Percentiles rank a stretch among this genome's conserved stretches.
Conservation (phyloP, 164 flowering plant species). For the Berberis thunbergii region DNA sequence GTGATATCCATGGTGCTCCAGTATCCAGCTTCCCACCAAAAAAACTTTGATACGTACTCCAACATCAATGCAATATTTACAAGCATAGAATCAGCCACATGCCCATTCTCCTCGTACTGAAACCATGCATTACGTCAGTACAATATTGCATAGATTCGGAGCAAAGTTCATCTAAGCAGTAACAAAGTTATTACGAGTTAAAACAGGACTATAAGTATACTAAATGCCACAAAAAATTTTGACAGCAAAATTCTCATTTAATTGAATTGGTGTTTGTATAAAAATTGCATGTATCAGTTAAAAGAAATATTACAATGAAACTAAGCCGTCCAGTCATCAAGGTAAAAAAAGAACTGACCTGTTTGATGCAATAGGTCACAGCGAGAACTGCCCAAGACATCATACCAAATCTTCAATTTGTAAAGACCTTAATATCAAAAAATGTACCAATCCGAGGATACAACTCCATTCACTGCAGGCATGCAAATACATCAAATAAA, state of each 20-base stretch:
- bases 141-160: neutral
- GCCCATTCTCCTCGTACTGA: conserved; percentile 81
- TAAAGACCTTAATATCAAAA: conserved; percentile 94
- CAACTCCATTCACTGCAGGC: conserved; percentile 89
- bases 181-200: too few relatives aligned
- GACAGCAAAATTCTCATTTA: too few relatives aligned
- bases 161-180: too few relatives aligned
- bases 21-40: conserved; percentile 99
- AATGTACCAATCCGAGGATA: conserved; percentile 96
- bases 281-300: too few relatives aligned
- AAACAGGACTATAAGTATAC: too few relatives aligned
- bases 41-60: conserved; percentile 83
- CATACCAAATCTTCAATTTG: conserved; percentile 99
- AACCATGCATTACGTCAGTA: conserved; percentile 4
- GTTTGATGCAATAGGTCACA: conserved; percentile 90
- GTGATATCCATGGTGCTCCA: conserved; percentile 99
- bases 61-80: conserved; percentile 82
- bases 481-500: conserved; percentile 1
- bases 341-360: conserved; percentile 36
- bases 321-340: too few relatives aligned
- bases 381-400: conserved; percentile 99
- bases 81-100: conserved; percentile 88
- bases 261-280: too few relatives aligned
- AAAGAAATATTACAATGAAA: too few relatives aligned
- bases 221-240: too few relatives aligned